Evolutionary conservation across 2,329 filamentous ascomycete genomes (phyloP), one percentile per base, ranked within the genome.

Genomic region (Trichoderma oligosporum): DNA sequence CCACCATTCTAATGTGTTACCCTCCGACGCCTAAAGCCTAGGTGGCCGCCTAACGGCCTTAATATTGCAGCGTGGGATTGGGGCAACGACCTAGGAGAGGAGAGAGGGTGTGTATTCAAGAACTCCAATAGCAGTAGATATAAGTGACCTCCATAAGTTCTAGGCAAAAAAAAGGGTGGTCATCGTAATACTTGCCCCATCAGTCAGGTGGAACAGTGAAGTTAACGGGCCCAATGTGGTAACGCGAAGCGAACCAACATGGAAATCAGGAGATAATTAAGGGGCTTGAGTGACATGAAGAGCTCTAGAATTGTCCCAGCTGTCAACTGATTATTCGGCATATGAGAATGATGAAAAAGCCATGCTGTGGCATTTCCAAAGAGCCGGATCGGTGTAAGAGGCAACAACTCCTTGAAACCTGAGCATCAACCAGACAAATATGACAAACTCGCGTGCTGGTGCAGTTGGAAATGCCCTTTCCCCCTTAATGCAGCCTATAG

Each of bases 211-310:
- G 27, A 48, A 52, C 38, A 12, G 27, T 29, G 11, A 47, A 2
- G 27, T 29, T 46, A 29, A 20, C 33, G 16, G 38, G 36, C 61
- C 57, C 29, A 64, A 70, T 68, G 67, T 65, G 67, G 58, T 67
- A 68, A 65, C 65, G 66, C 59, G 57, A 61, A 63, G 62, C 65
- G 61, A 67, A 63, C 65, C 66, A 31, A 39, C 59, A n/a, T 54
- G 57, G 36, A 42, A 54, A 46, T 57, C 51, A 51, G 45, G 51
- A 61, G 35, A 47, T 35, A 31, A 18, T 24, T n/a, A 44, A 56
- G 31, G 38, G 27, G 33, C 16, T 33, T 61, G 59, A 44, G 35
- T 22, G 45, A 59, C 59, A 20, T 51, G 33, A 55, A 48, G 36
- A 20, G 31, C 42, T 29, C 39, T 38, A 42, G 42, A 36, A 47